Base-by-base conservation (phyloP, 2,329 filamentous ascomycete species). In the Lasiodiplodia theobromae region DNA sequence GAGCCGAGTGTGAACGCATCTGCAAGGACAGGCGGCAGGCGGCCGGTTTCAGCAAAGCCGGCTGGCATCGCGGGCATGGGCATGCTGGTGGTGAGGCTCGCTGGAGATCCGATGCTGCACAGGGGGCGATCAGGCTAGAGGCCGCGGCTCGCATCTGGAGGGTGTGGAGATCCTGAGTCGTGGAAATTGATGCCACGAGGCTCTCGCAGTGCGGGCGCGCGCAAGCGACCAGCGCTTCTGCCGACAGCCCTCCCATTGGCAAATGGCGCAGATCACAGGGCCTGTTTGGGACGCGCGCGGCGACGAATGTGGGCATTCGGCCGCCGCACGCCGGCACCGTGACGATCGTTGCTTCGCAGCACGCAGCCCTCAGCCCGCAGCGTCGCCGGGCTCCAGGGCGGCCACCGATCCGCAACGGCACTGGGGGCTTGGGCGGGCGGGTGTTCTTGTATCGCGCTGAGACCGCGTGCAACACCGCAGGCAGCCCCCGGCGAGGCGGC, bases 401-500 rank as follows among this genome's bases (percentile, higher is more conserved):
- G 40, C 5, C 18, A 44, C 40, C 40, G 40, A 18, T 8, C 16
- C 40, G 44, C 44, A 47, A 47, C 44, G 44, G 44, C 18, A 47
- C 44, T 47, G 18, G n/a, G 40, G 44, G 44, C n/a, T 52, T 56
- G 51, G 51, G 53, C 40, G 63, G 47, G 34, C 53, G 63, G 60
- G 69, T 67, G 40, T 23, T 21, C 53, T 52, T 64, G 60, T 56
- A 67, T 67, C 70, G 67, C 70, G 67, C 68, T 70, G 70, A 70
- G 70, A 70, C 66, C 54, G 69, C 47, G 65, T 67, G 63, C 68
- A 68, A 71, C 62, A 60, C 31, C 53, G 34, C 57, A 18, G 52
- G 71, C 70, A 71, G 65, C 60, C 69, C 40, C 21, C 69, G 56
- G 71, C 71, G 60, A 70, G 69, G 69, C 71, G 71, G 70, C 70